Evolutionary conservation across 2,329 filamentous ascomycete species (phyloP).

Genomic region (Nothopassalora personata): DNA sequence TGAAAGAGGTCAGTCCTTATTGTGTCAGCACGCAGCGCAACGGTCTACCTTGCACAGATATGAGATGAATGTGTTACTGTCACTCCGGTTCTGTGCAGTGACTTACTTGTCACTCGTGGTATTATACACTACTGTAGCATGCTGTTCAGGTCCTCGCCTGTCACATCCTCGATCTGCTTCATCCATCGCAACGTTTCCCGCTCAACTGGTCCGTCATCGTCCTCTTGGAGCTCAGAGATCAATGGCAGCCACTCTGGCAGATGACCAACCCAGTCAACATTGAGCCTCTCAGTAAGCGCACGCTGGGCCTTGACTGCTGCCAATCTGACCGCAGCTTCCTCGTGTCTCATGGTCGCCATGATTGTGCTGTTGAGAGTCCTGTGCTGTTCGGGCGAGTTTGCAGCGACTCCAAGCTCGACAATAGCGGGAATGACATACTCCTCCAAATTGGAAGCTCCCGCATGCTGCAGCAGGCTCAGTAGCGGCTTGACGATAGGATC

Average conservation of each 20-base stretch:
- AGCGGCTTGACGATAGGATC: slow-evolving; percentile 64
- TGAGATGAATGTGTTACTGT: background rate
- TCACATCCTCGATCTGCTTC: slow-evolving; percentile 75
- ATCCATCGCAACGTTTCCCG: slow-evolving; percentile 87
- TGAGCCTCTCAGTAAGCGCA: slow-evolving; percentile 61
- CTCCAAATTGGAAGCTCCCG: slow-evolving; percentile 43
- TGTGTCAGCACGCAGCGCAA: too few species aligned
- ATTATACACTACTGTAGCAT: slow-evolving; percentile 56
- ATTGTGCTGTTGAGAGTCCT: slow-evolving; percentile 79
- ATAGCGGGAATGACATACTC: slow-evolving; percentile 63
- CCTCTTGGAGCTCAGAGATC: slow-evolving; percentile 92
- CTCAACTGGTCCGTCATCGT: slow-evolving; percentile 92
- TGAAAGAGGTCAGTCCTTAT: background rate
- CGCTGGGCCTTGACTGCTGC: slow-evolving; percentile 80
- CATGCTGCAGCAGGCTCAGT: slow-evolving; percentile 53
- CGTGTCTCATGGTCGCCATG: slow-evolving; percentile 70
- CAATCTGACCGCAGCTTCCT: slow-evolving; percentile 66
- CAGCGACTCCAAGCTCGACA: slow-evolving; percentile 71
- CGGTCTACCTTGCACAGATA: background rate
- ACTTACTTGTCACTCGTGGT: background rate
- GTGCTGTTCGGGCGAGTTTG: slow-evolving; percentile 82
- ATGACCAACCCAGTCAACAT: slow-evolving; percentile 89
- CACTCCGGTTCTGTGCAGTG: background rate
- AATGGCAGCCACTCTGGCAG: slow-evolving; percentile 94
- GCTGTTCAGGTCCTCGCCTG: slow-evolving; percentile 84